Percentiles rank a stretch among this genome's conserved stretches.
Conservation (phyloP, 2,329 filamentous ascomycete species). For the Trichoderma semiorbis region DNA sequence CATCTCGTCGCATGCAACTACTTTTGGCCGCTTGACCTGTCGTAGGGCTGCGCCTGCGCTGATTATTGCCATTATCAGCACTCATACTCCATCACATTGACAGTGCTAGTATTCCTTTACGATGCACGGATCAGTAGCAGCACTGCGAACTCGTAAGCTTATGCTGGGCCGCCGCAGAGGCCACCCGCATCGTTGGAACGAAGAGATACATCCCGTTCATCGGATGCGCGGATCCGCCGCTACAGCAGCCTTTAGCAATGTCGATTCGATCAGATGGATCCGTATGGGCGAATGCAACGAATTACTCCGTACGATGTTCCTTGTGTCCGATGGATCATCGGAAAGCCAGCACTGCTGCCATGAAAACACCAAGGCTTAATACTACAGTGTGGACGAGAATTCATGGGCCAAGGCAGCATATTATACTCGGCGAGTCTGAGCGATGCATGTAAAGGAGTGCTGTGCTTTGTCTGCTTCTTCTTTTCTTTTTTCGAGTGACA, state of each 20-base stretch:
- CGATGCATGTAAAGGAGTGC: background rate
- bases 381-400: background rate
- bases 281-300: background rate
- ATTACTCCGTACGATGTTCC: background rate
- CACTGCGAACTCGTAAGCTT: background rate
- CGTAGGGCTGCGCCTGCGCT: constrained; percentile 5
- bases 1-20: background rate
- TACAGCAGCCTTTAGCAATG: background rate
- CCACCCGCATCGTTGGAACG: background rate
- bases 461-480: background rate
- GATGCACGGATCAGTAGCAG: constrained; percentile 4
- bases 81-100: background rate
- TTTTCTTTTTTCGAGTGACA: background rate
- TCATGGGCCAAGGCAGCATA: background rate
- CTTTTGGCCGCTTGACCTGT: background rate
- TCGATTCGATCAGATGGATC: background rate
- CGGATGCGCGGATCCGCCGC: background rate
- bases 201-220: background rate
- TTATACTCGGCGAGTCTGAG: background rate
- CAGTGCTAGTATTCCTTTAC: background rate
- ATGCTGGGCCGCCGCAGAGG: background rate
- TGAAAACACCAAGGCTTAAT: background rate
- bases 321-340: background rate
- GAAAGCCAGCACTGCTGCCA: background rate
- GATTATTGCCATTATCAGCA: background rate